Evolutionary conservation across 495 filamentous ascomycete species (phyloP).

Genomic region (Aspergillus ostianus): DNA sequence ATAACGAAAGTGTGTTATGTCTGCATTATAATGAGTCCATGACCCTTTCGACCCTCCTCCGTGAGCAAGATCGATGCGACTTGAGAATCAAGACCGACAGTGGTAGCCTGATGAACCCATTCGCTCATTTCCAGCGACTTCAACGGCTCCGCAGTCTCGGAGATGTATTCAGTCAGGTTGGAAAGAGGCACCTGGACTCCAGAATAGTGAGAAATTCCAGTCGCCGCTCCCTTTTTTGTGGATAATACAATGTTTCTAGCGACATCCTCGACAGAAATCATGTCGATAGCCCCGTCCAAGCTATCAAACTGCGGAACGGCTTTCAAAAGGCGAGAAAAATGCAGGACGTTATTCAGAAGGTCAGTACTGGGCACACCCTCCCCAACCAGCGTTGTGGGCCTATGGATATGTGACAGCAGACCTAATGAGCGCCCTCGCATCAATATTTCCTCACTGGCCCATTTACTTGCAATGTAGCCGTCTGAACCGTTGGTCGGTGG

Average conservation of each 20-base stretch:
- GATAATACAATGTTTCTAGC: neutral
- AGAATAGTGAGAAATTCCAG: neutral
- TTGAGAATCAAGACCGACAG: neutral
- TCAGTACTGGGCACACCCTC: neutral
- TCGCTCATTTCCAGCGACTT: neutral
- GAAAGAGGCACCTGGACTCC: neutral
- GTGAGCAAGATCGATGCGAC: neutral
- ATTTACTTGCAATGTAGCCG: conserved; percentile 1
- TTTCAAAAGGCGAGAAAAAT: neutral
- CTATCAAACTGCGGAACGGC: neutral
- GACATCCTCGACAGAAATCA: neutral
- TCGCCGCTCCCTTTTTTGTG: too few species aligned
- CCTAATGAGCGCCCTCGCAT: neutral
- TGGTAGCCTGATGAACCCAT: neutral
- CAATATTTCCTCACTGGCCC: neutral
- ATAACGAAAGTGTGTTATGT: neutral
- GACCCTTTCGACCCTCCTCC: neutral
- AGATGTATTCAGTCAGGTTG: neutral
- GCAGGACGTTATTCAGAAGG: neutral
- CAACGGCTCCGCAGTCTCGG: neutral
- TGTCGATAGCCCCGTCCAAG: neutral
- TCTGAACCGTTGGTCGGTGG: neutral
- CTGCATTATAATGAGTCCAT: neutral
- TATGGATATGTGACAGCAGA: neutral
- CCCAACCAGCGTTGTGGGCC: neutral